Evolutionary conservation across 257 asterid species (phyloP), one percentile per base, ranked within the genome.

Genomic region (Nicotiana paniculata): DNA sequence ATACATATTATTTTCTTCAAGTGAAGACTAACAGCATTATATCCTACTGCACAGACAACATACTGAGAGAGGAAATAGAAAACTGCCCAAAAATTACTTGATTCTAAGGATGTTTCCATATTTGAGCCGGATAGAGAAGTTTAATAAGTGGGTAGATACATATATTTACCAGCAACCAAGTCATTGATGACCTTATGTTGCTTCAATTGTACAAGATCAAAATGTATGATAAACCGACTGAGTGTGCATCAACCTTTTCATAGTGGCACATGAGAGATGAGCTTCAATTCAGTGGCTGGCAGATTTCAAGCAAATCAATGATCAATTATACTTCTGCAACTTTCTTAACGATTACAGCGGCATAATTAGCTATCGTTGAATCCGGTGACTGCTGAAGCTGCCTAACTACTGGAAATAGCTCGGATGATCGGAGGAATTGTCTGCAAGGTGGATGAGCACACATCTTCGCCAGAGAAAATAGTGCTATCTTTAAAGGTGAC

Each of bases 331-430:
- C 83, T 84, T 93, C 97, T 7, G 98, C 90, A 81, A 86, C 94
- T 87, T 93, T 93, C 70, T 68, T 90, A 84, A 88, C 85, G 69
- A 96, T 91, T 35, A 90, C 88, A 18, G 97, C 77, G 74, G 98
- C 98, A 55, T 96, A 96, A 82, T 91, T 94, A 65, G 97, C 93
- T n/a, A 93, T 94, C 65, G 96, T 88, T 62, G 94, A 80, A 89
- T 94, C 98, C 1, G 98, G 97, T 28, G 99, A 94, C 77, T 93
- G 97, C 59, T 93, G 90, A 37, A 94, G 98, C 88, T 91, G 95
- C 18, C 91, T 91, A 84, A 96, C 85, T 18, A 92, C 82, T 3
- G 97, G 96, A 66, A 94, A 90, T 3, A 90, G 86, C 80, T 94
- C 98, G 0, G 98, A 96, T 2, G 94, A 86, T 66, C 97, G 90